Evolutionary conservation across 805 yeast species (phyloP), one percentile per base, ranked within the genome.

Genomic region (Starmerella stigmatis): DNA sequence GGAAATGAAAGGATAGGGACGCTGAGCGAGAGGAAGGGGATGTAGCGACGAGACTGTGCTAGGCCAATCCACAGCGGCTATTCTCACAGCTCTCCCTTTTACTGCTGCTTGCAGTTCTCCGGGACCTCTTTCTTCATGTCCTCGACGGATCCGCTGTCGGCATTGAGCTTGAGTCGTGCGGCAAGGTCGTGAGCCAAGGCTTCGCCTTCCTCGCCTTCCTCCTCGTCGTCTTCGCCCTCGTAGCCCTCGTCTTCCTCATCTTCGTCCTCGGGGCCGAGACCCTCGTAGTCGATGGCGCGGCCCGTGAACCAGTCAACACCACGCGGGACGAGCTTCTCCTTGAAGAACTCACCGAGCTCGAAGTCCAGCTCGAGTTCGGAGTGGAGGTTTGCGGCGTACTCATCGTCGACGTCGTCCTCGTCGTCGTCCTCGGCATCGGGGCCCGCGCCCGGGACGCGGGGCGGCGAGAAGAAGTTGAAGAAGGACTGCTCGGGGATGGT

Each of bases 241-340:
- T 65, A 79, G 47, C 65, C 78, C 2, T 70, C 84, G 2, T 72
- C 80, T 2, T 71, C 79, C 2, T 69, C 80, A 6, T 75, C 84
- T 1, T 72, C 83, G 13, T 74, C 83, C 6, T 69, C 78, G 2
- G 68, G 78, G 27, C 73, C 74, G 50, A 67, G 70, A 40, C 70
- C 76, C 53, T 75, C 81, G 60, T 75, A 83, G 46, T 83, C 94
- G 48, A 89, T 73, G 20, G 98, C 98, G 54, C 86, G 86, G 39
- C 98, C 98, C 9, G 98, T 89, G 65, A 86, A 92, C 97, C 98
- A 92, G 64, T 89, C 97, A 58, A 92, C 75, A 43, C 97, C 97
- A 62, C 96, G 79, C 51, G 97, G 96, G 51, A 92, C 80, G 61
- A 92, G 74, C 65, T 92, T 83, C 65, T 92, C 97, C 71, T 92